Percentiles rank a stretch among this genome's conserved stretches.
These are phyloP conservation scores for Saprolegnia diclina DNA, from an alignment of 352 stramenopile species.

Conservation along the genomic window DNA sequence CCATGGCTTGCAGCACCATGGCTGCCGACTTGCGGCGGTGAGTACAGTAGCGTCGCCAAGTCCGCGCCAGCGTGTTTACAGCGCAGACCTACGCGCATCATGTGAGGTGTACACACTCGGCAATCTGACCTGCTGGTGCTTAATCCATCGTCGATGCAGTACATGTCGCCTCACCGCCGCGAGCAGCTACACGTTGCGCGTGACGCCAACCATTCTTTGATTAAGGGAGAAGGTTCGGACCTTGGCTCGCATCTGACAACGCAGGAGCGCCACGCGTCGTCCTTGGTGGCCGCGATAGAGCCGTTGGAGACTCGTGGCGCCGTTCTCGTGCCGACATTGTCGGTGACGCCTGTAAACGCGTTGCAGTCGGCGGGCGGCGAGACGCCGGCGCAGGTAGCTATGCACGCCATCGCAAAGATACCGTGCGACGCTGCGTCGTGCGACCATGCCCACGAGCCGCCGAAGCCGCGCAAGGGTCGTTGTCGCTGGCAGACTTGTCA, in stretches of 20 bases:
- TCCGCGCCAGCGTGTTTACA: background rate
- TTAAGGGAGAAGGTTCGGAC: too few relatives aligned
- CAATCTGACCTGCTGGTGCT: too few relatives aligned
- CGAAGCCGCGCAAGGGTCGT: slow-evolving; percentile 20
- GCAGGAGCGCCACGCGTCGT: too few relatives aligned
- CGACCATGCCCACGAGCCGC: slow-evolving; percentile 21
- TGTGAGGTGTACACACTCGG: background rate
- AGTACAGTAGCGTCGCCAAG: background rate
- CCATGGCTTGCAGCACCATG: background rate
- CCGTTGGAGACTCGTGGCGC: background rate
- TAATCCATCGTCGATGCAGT: too few relatives aligned
- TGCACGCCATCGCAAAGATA: background rate
- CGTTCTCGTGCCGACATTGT: background rate
- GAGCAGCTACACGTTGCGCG: too few relatives aligned
- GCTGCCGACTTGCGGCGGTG: background rate
- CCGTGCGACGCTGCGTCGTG: background rate
- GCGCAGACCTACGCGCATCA: background rate
- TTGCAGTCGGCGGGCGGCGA: background rate
- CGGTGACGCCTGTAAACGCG: background rate
- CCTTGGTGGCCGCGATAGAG: slow-evolving; percentile 1
- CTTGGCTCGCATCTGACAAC: too few relatives aligned
- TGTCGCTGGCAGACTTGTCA: background rate
- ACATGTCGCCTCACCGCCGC: too few relatives aligned
- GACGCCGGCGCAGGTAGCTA: background rate
- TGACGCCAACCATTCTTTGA: too few relatives aligned